Evolutionary conservation across 1,284 basidiomycete species (phyloP).

Genomic region (Malassezia restricta): DNA sequence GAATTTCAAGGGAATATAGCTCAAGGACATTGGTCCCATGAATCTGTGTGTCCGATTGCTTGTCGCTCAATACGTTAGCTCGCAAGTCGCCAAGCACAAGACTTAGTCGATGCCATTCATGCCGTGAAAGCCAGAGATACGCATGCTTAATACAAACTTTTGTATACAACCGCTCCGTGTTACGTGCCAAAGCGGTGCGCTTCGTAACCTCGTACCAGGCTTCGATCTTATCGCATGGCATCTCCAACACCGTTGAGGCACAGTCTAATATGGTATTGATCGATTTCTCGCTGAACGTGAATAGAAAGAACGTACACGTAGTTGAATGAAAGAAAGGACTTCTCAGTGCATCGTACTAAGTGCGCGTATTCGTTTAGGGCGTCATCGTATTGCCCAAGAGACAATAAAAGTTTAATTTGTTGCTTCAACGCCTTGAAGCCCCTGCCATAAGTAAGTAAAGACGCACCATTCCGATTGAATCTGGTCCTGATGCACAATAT

Average conservation of each 20-base stretch:
- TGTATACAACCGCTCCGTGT: constrained; percentile 89
- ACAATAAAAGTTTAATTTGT: constrained; percentile 84
- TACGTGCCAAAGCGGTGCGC: constrained; percentile 74
- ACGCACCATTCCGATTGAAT: constrained; percentile 68
- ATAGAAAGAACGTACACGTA: constrained; percentile 17
- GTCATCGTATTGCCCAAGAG: constrained; percentile 63
- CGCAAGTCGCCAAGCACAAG: constrained; percentile 49
- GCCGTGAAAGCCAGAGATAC: constrained; percentile 88
- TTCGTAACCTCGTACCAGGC: constrained; percentile 90
- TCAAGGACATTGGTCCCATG: constrained; percentile 88
- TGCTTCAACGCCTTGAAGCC: constrained; percentile 99
- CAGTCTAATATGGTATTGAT: constrained; percentile 98
- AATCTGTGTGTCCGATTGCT: constrained; percentile 68
- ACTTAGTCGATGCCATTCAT: constrained; percentile 67
- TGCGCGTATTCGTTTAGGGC: constrained; percentile 74
- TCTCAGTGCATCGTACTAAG: constrained; percentile 67
- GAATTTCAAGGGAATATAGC: constrained; percentile 94
- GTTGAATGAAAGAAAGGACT: constrained; percentile 32
- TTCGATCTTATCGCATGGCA: constrained; percentile 78
- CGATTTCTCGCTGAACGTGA: constrained; percentile 60
- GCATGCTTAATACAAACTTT: constrained; percentile 96
- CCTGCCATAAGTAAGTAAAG: constrained; percentile 48
- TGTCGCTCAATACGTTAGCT: constrained; percentile 51
- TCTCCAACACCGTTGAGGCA: constrained; percentile 59
- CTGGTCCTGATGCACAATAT: constrained; percentile 73